Conservation (phyloP, 2,329 filamentous ascomycete species). For the Fusarium irregulare region DNA sequence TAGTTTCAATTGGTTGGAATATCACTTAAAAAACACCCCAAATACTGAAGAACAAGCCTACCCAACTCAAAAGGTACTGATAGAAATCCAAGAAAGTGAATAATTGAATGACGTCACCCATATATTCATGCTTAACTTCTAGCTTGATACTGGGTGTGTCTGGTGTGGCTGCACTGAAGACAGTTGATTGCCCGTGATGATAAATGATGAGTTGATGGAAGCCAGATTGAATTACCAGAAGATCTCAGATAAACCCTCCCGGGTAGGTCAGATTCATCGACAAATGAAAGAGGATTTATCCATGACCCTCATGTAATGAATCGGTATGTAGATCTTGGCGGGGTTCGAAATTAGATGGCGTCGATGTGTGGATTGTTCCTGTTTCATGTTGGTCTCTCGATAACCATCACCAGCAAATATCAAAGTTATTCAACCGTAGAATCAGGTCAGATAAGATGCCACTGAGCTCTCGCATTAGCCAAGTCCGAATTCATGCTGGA, state of each 20-base stretch:
- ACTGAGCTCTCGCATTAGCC: not conserved
- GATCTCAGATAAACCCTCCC: not conserved
- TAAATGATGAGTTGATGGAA: not conserved
- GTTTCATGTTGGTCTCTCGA: slow-evolving; percentile 26
- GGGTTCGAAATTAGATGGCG: slow-evolving; percentile 36
- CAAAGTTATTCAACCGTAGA: not conserved
- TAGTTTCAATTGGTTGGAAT: not conserved
- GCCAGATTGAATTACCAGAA: not conserved
- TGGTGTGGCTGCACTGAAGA: not conserved
- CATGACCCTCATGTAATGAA: slow-evolving; percentile 19
- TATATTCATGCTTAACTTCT: slow-evolving; percentile 22
- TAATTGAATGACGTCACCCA: slow-evolving; percentile 7
- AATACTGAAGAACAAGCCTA: not conserved
- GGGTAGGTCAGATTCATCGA: not conserved
- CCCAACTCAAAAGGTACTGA: not conserved
- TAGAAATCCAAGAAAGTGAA: not conserved
- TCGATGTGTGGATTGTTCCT: slow-evolving; percentile 24
- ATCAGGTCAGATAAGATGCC: not conserved
- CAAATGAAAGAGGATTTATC: slow-evolving; percentile 1
- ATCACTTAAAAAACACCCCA: not conserved
- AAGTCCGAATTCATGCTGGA: not conserved
- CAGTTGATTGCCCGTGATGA: not conserved
- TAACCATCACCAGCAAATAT: not conserved
- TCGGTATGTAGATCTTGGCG: slow-evolving; percentile 18
- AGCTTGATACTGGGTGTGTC: slow-evolving; percentile 11